Percentiles rank a stretch among this genome's conserved stretches.
phyloP scores from a whole-genome alignment of 352 stramenopile genomes.

The Elongisporangium senticosum region DNA sequence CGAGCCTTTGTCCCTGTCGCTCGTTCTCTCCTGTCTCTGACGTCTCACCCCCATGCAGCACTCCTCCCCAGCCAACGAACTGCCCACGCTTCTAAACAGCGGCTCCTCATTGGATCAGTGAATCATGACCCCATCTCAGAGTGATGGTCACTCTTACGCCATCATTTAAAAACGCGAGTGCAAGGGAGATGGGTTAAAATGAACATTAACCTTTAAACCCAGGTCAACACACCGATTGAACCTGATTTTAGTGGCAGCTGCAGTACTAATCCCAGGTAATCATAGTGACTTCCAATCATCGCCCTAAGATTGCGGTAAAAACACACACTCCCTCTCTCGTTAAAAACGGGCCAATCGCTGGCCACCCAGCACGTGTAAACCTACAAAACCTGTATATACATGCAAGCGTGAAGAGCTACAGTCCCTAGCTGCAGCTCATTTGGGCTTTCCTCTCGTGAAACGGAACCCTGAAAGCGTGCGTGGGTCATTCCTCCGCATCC shows the following conservation, averaged over 20 bases:
- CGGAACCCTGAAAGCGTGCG: not conserved
- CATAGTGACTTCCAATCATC: not conserved
- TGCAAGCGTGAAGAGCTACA: not conserved
- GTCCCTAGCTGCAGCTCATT: not conserved
- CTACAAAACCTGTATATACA: not conserved
- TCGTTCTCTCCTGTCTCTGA: not conserved
- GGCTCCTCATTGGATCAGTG: not conserved
- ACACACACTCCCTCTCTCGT: not conserved
- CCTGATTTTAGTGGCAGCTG: not conserved
- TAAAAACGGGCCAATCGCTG: constrained; percentile 4
- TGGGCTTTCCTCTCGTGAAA: constrained; percentile 9
- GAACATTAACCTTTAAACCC: not conserved
- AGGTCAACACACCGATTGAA: not conserved
- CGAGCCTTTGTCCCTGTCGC: not conserved
- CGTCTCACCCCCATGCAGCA: not conserved
- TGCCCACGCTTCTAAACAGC: not conserved
- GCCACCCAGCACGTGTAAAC: not conserved
- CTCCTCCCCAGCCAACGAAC: not conserved
- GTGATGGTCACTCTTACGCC: not conserved
- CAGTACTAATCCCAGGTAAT: not conserved
- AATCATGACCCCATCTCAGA: not conserved
- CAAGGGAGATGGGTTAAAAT: not conserved
- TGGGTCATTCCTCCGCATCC: constrained; percentile 8
- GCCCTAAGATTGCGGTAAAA: not conserved
- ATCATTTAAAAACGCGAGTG: not conserved